Base-by-base conservation (phyloP, 257 asterid genomes). In the Solanum gandarillasii region DNA sequence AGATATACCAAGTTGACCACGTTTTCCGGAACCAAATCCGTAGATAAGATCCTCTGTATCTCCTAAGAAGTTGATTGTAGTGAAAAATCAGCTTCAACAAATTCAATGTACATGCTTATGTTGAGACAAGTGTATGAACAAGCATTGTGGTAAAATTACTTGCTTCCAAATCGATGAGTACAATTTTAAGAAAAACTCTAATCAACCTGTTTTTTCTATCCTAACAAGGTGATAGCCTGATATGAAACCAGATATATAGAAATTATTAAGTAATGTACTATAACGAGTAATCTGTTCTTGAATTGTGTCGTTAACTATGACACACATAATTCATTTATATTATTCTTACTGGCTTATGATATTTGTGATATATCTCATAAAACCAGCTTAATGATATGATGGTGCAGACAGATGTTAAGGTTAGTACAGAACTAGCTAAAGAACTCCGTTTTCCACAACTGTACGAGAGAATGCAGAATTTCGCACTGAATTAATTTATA, bases 1-100 rank as follows among this genome's bases (percentile, higher is more conserved):
- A 68, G 97, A 94, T 83, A 93, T 91, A 81, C 99, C 99, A 46
- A 95, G 92, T 83, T 97, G 99, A 41, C 99, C 98, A 12, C 98
- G 98, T 89, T 92, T 96, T 87, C 99, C 98, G 16, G 94, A 94
- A 67, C 99, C 99, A 87, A 97, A 97, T 76, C 97, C 98, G 75
- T 92, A 92, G 41, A 96, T 96, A 62, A 86, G 92, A 86, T 89
- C 84, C 55, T 92, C 94, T 72, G 65, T 76, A 87, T 90, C 72
- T 87, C 90, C 96, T 92, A 18, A 81, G 68, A 81, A 82, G 31
- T 82, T 29, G 55, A 82, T 31, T 82, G 21, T 5, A 31, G 86
- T 31, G 86, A 29, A 81, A 79, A 18, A 82, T 48, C 70, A 82
- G 70, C 70, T 29, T 81, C 18, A 31, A 25, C 31, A 5, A 27